Evolutionary conservation across 768 basidiomycete genomes (phyloP).

Genomic region (Boletus rubroflammeus): DNA sequence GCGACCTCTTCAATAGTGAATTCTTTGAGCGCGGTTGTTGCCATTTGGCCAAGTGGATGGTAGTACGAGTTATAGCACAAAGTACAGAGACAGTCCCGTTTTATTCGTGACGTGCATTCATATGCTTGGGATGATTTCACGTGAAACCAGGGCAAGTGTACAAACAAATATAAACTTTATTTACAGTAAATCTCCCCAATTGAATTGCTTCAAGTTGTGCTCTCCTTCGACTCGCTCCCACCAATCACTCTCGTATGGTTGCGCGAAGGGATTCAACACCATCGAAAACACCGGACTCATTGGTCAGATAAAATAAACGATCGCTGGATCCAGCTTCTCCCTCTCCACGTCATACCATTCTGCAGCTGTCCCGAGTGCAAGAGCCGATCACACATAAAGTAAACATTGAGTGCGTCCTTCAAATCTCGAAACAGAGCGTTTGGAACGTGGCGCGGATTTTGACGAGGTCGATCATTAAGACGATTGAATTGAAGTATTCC

Average conservation of each 20-base stretch:
- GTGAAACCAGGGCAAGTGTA: conserved; percentile 5
- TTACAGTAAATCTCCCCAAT: no score
- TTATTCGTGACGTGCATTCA: conserved; percentile 1
- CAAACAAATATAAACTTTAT: background rate
- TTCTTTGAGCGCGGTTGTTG: conserved; percentile 37
- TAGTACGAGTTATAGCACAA: background rate
- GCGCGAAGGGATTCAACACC: background rate
- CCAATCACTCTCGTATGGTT: background rate
- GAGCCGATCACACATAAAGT: background rate
- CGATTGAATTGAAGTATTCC: background rate
- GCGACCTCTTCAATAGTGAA: conserved; percentile 59
- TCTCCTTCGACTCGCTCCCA: no score
- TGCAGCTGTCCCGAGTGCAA: background rate
- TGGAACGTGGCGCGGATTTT: background rate
- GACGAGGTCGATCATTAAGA: background rate
- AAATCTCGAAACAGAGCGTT: background rate
- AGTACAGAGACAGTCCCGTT: background rate
- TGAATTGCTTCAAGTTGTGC: no score
- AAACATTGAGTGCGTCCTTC: background rate
- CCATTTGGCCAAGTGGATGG: conserved; percentile 17
- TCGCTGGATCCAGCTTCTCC: background rate
- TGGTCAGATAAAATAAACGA: background rate
- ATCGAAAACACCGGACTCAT: background rate
- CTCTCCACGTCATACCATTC: background rate
- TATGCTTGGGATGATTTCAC: conserved; percentile 2